Base-by-base conservation (phyloP, 2,329 filamentous ascomycete genomes). In the Elsinoe necatrix region DNA sequence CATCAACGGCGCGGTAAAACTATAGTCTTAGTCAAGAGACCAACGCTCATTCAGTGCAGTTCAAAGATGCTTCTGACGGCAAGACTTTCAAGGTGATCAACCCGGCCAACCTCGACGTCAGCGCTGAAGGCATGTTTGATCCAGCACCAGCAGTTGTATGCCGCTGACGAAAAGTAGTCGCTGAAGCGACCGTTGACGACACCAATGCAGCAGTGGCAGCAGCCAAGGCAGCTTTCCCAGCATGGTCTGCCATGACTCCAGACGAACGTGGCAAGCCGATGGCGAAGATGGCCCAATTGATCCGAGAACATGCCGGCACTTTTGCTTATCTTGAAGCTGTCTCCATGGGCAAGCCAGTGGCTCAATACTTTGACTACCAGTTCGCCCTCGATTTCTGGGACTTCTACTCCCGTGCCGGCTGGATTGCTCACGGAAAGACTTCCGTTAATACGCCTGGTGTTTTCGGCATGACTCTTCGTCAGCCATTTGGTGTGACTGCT, bases 401-500 rank as follows among this genome's bases (percentile, higher is more conserved):
- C 8, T 69, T 75, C 61, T 77, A 70, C 59, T 69, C 75, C 21
- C 72, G 74, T 60, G 71, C 73, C 3, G 75, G 71, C 64, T 65
- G 68, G 6, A 65, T 68, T 0, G 72, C 75, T 23, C 60, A 62
- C 50, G 77, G 77, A 20, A 68, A 72, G 51, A 71, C 74, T 1
- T 75, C 72, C 54, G 63, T 79, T 27, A 74, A 78, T 62, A 78
- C 74, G 0, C 76, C 77, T 0, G 75, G 75, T 3, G 70, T 71
- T 57, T 60, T 79, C 12, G 75, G 67, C 55, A 64, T 80, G 66
- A 74, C 58, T 18, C 47, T 61, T 74, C 72, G 73, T 12, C 75
- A 80, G 64, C 78, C 78, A 0, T 74, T 71, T 41, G 77, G 78
- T n/a, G 77, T 80, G 1, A 75, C 73, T 0, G 80, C 72, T 1